phyloP scores from a whole-genome alignment of 1,139 yeast species.

The Diutina rugosa region DNA sequence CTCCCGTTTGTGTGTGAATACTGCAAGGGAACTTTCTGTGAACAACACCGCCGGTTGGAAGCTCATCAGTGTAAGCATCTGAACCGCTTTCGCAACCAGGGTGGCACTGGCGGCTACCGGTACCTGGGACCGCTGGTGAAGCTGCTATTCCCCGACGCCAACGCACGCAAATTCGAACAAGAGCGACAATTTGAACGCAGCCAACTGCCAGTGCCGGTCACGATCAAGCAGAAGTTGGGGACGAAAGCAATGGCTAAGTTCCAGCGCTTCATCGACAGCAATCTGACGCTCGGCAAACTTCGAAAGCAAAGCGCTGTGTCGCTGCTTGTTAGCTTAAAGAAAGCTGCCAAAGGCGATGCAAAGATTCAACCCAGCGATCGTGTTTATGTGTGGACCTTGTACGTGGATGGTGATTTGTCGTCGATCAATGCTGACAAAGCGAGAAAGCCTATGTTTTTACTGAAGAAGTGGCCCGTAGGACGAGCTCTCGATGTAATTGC shows the following conservation, averaged over 20 bases:
- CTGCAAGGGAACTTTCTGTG: conserved; percentile 46
- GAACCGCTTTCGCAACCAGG: neutral
- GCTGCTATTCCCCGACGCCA: conserved; percentile 46
- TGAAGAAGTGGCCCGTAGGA: conserved; percentile 65
- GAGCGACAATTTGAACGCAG: conserved; percentile 23
- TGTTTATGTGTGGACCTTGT: conserved; percentile 47
- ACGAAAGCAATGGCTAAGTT: conserved; percentile 33
- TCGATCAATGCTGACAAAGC: conserved; percentile 16
- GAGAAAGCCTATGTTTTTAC: conserved; percentile 34
- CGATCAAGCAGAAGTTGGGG: conserved; percentile 7
- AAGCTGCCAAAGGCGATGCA: conserved; percentile 56
- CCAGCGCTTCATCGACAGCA: conserved; percentile 23
- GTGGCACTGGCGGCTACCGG: neutral
- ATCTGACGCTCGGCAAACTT: neutral
- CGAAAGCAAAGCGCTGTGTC: neutral
- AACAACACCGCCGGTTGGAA: conserved; percentile 38
- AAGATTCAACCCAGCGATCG: conserved; percentile 43
- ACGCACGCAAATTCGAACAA: conserved; percentile 12
- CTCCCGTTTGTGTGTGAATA: conserved; percentile 52
- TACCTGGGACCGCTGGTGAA: conserved; percentile 18
- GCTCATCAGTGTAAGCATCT: conserved; percentile 28
- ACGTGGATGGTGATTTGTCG: conserved; percentile 22
- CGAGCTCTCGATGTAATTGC: conserved; percentile 62
- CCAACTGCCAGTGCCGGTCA: conserved; percentile 13
- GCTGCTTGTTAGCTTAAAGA: conserved; percentile 14